Base-by-base conservation (phyloP, 371 early-diverging fungal species). In the Mucor saturninus region DNA sequence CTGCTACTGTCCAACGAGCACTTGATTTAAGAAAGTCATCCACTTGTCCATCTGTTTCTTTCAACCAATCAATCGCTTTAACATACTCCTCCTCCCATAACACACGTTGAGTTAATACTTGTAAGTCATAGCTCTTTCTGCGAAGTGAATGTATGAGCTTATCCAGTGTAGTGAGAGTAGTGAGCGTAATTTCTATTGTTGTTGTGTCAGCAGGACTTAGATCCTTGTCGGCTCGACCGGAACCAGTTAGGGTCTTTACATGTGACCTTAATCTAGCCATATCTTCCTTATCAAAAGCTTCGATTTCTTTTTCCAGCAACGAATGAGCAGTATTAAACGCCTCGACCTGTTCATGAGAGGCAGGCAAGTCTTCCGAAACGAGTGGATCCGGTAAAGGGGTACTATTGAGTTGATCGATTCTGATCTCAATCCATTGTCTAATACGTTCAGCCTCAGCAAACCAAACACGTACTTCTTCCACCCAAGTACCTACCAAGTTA, bases 171-270 rank as follows among this genome's bases (percentile, higher is more conserved):
- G 58, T 77, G n/a, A 84, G 61, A 0, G 85, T 83, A 4, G 78
- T 73, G 4, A 84, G 60, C 4, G 83, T 84, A 21, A 83, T 81
- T 29, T 79, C 81, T 45, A 84, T 84, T 1, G 83, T 83, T 3
- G 80, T 83, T 0, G 85, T 78, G 38, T 84, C 85, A 21, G 85
- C 85, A 7, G 85, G 85, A 53, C 79, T 81, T 8, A 84, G 68
- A 45, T 79, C 80, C 40, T 82, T 81, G 43, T 63, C 65, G 7
- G 61, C 68, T 39, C 68, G 61, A 9, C 65, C 68, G 7, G 65
- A 71, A 1, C 77, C 73, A 5, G 81, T 81, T 2, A 81, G 62
- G 21, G 69, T 65, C 54, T 83, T 84, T n/a, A 83, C 85, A 66
- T 84, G 85, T 2, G 79, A 71, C 15, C 85, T 63, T 30, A 84